These are phyloP conservation scores for Arabis hirsuta DNA, from an alignment of 345 rosid species.

Conservation along the genomic window DNA sequence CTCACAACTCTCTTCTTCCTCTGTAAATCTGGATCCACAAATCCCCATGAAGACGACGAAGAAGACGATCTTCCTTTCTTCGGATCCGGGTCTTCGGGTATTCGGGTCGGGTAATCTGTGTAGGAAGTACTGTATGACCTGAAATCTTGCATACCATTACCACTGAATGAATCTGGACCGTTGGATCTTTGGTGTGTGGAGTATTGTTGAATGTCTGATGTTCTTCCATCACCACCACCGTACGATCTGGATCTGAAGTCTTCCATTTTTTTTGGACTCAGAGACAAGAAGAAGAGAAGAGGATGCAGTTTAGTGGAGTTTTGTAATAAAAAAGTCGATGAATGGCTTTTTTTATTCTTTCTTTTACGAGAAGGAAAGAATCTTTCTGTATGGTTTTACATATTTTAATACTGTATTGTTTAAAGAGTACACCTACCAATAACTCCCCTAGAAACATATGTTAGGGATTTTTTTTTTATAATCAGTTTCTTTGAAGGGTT, in stretches of 20 bases:
- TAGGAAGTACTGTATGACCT: slow-evolving; percentile 65
- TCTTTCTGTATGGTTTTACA: slow-evolving; percentile 13
- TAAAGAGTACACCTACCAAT: neutral
- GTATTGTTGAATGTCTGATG: slow-evolving; percentile 44
- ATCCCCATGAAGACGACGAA: slow-evolving; percentile 60
- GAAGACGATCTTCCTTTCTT: slow-evolving; percentile 55
- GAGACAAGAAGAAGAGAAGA: slow-evolving; percentile 9
- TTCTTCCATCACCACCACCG: slow-evolving; percentile 54
- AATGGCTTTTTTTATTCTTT: slow-evolving; percentile 26
- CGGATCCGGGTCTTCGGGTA: slow-evolving; percentile 45
- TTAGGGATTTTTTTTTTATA: neutral
- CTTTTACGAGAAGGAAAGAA: slow-evolving; percentile 45
- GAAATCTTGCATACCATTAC: slow-evolving; percentile 60
- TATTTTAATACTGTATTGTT: neutral
- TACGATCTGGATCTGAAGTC: slow-evolving; percentile 70
- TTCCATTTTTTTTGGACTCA: slow-evolving; percentile 50
- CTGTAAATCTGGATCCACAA: slow-evolving; percentile 67
- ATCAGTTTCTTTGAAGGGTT: too few relatives aligned
- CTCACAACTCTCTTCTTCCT: slow-evolving; percentile 74
- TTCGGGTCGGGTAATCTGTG: slow-evolving; percentile 43
- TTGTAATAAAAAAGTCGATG: slow-evolving; percentile 35
- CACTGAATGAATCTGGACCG: slow-evolving; percentile 39
- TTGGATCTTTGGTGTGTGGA: slow-evolving; percentile 21
- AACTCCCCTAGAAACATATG: neutral
- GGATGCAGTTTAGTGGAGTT: slow-evolving; percentile 24